Percentiles rank a stretch among this genome's conserved stretches.
These are phyloP conservation scores for Massarina eburnea DNA, from an alignment of 2,329 filamentous ascomycete species.

Conservation along the genomic window DNA sequence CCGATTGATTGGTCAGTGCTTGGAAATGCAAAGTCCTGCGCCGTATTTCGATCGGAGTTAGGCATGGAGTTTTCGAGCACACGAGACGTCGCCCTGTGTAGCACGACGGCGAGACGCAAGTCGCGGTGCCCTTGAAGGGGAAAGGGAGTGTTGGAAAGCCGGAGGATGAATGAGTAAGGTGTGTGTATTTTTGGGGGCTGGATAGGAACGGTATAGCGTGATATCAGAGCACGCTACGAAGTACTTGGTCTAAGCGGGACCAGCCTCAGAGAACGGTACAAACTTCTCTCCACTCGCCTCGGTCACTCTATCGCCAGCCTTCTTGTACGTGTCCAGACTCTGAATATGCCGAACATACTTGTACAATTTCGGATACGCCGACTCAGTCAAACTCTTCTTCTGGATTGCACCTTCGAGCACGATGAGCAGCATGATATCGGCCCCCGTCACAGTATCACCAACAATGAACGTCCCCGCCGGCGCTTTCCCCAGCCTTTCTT, in stretches of 20 bases:
- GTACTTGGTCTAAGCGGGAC: constrained; percentile 1
- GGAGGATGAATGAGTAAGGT: constrained; percentile 28
- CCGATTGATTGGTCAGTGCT: constrained; percentile 37
- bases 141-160: constrained; percentile 11
- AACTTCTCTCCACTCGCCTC: constrained; percentile 43
- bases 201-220: no score
- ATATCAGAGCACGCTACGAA: neutral
- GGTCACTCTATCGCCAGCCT: constrained; percentile 53
- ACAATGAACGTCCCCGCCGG: constrained; percentile 55
- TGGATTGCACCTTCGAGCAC: constrained; percentile 50
- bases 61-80: constrained; percentile 31
- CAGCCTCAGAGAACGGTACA: constrained; percentile 33
- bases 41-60: constrained; percentile 24
- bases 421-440: constrained; percentile 57
- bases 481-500: constrained; percentile 51
- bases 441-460: constrained; percentile 51
- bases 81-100: constrained; percentile 11
- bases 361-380: constrained; percentile 50
- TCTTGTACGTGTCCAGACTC: constrained; percentile 49
- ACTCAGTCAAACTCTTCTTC: constrained; percentile 42
- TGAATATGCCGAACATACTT: constrained; percentile 51
- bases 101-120: constrained; percentile 12
- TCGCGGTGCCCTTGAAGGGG: constrained; percentile 6
- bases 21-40: constrained; percentile 35
- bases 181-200: no score